phyloP scores from a whole-genome alignment of 768 basidiomycete genomes.

The Pleurotus platypus region DNA sequence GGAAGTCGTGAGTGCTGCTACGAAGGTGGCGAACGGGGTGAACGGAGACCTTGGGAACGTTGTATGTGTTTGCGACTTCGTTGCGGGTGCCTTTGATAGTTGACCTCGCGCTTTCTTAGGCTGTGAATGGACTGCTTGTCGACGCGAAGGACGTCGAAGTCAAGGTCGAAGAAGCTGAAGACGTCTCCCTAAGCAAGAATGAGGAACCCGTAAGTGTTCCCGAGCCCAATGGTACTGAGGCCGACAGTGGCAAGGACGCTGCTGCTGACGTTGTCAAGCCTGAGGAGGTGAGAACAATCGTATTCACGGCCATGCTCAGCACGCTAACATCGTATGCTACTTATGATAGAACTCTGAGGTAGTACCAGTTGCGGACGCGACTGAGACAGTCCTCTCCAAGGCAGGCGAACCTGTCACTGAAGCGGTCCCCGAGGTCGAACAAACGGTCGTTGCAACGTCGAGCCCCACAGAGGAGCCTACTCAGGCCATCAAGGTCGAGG shows the following conservation, averaged over 20 bases:
- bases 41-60: background rate
- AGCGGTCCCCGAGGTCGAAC: background rate
- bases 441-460: background rate
- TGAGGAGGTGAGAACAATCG: no score
- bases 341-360: background rate
- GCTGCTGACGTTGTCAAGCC: background rate
- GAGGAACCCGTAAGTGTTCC: background rate
- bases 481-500: background rate
- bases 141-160: background rate
- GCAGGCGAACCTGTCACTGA: background rate
- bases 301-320: no score
- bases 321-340: no score
- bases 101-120: background rate
- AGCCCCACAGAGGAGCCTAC: background rate
- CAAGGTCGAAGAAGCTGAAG: background rate
- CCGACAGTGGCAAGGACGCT: background rate
- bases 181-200: background rate
- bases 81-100: background rate
- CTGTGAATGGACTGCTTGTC: background rate
- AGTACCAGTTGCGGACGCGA: background rate
- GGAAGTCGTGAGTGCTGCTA: background rate
- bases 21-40: background rate
- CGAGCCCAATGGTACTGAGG: background rate
- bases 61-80: no score
- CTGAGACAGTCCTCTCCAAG: background rate